Conservation (phyloP, 805 yeast species). For the Naumovozyma baii region DNA sequence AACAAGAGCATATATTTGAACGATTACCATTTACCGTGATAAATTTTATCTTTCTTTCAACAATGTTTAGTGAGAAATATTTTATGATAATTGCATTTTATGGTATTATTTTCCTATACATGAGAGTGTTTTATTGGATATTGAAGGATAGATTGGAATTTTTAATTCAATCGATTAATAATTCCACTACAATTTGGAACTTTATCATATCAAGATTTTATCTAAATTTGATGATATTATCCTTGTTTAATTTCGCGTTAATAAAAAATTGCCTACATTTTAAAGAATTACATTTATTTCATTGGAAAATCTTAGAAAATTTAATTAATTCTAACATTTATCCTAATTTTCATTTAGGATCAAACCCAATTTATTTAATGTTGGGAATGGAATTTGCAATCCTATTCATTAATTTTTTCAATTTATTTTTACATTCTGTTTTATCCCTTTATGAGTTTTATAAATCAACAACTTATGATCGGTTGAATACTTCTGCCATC, state of each 20-base stretch:
- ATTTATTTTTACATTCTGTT: slow-evolving; percentile 13
- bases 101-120: slow-evolving; percentile 36
- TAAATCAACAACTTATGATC: slow-evolving; percentile 1
- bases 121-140: slow-evolving; percentile 73
- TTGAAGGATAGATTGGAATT: slow-evolving; percentile 40
- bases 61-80: slow-evolving; percentile 42
- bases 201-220: slow-evolving; percentile 18
- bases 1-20: slow-evolving; percentile 64
- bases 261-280: not conserved
- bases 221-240: not conserved
- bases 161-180: slow-evolving; percentile 36
- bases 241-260: not conserved
- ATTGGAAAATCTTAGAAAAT: not conserved
- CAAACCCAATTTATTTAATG: slow-evolving; percentile 48
- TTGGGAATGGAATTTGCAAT: slow-evolving; percentile 73
- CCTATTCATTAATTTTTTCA: slow-evolving; percentile 43
- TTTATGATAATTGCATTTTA: slow-evolving; percentile 36
- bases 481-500: not conserved
- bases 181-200: slow-evolving; percentile 27
- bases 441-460: slow-evolving; percentile 45
- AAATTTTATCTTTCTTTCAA: slow-evolving; percentile 48
- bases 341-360: slow-evolving; percentile 28
- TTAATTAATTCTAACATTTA: not conserved
- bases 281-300: not conserved
- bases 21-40: slow-evolving; percentile 56